Evolutionary conservation across 2,329 filamentous ascomycete species (phyloP).

Genomic region (Cercospora sp.): DNA sequence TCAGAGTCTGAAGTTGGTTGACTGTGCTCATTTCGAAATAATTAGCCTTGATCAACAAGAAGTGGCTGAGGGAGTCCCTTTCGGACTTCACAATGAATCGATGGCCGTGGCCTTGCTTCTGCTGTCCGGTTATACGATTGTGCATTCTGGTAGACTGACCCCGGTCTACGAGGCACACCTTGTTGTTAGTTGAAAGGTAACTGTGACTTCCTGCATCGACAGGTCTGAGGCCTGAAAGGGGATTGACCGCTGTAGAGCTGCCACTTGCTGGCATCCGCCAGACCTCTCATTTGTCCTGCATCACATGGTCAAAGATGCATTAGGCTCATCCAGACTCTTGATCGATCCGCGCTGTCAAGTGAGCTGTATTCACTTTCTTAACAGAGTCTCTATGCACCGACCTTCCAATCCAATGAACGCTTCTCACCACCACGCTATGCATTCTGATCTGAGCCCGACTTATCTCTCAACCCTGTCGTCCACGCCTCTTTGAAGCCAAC

Average conservation of each 20-base stretch:
- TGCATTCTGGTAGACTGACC: not conserved
- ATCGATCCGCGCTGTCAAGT: not conserved
- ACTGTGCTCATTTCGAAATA: not conserved
- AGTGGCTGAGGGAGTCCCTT: not conserved
- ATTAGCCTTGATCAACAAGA: not conserved
- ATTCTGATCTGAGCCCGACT: not conserved
- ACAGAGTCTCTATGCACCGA: not conserved
- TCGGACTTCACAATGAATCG: not conserved
- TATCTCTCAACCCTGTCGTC: not conserved
- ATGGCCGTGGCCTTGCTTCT: not conserved
- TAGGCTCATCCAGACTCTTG: not conserved
- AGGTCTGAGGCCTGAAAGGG: not conserved
- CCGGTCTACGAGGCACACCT: not conserved
- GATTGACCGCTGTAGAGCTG: not conserved
- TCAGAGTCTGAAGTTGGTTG: not conserved
- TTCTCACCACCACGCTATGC: conserved; percentile 1
- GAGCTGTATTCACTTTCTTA: not conserved
- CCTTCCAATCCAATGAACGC: not conserved
- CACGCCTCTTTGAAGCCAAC: not conserved
- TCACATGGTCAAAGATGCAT: too few species aligned
- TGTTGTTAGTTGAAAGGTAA: not conserved
- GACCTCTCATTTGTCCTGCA: too few species aligned
- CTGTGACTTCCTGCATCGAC: not conserved
- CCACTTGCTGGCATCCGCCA: not conserved
- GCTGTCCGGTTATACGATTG: not conserved